phyloP scores from a whole-genome alignment of 108 stramenopile species.

The Pseudonitzschia delicatissima region DNA sequence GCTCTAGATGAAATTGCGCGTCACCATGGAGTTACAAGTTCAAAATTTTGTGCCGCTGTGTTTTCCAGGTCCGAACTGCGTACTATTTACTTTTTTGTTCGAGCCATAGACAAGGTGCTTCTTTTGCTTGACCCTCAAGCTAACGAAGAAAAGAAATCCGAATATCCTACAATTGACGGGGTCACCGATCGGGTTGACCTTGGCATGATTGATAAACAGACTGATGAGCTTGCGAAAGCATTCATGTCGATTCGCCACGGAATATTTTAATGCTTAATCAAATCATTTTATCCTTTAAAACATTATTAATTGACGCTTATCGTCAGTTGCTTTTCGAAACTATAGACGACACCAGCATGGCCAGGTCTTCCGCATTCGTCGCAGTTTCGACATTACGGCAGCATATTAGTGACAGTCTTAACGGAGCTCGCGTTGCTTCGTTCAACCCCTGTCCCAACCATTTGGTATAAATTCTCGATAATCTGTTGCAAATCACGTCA shows the following conservation, averaged over 20 bases:
- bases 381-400: slow-evolving; percentile 16
- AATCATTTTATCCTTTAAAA: no score
- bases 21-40: neutral
- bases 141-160: neutral
- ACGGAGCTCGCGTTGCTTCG: slow-evolving; percentile 10
- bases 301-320: no score
- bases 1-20: neutral
- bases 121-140: neutral
- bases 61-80: slow-evolving; percentile 44
- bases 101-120: slow-evolving; percentile 7
- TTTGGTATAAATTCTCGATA: slow-evolving; percentile 28
- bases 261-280: neutral
- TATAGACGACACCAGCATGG: slow-evolving; percentile 23
- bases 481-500: slow-evolving; percentile 15
- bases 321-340: neutral
- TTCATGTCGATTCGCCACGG: slow-evolving; percentile 33
- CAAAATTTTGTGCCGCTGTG: slow-evolving; percentile 29
- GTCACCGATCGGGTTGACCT: neutral
- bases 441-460: slow-evolving; percentile 30
- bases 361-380: slow-evolving; percentile 14
- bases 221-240: slow-evolving; percentile 25
- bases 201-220: slow-evolving; percentile 28
- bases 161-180: neutral
- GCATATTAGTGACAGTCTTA: slow-evolving; percentile 20
- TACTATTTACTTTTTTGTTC: slow-evolving; percentile 40